These are phyloP conservation scores for Claviceps sp. DNA, from an alignment of 2,329 filamentous ascomycete genomes.

Conservation along the genomic window DNA sequence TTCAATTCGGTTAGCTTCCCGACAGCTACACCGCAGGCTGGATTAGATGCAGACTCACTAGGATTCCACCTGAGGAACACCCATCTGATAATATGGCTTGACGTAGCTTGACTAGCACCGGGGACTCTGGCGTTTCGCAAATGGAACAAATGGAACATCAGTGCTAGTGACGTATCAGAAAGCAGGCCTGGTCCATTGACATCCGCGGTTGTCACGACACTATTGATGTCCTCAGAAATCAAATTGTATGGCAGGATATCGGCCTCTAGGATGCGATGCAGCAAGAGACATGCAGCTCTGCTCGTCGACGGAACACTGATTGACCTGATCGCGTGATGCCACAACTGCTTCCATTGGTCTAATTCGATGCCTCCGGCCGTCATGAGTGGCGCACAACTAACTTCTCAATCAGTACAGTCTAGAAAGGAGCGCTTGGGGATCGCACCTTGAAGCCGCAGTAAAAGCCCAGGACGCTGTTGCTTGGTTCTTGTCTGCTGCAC, in stretches of 20 bases:
- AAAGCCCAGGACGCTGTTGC: slow-evolving; percentile 67
- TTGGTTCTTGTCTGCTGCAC: slow-evolving; percentile 56
- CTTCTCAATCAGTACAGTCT: slow-evolving; percentile 9
- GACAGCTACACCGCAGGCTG: background rate
- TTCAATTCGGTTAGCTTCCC: background rate
- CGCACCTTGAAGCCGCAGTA: slow-evolving; percentile 66
- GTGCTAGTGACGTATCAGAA: slow-evolving; percentile 61
- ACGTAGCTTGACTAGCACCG: slow-evolving; percentile 51
- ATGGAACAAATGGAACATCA: slow-evolving; percentile 60
- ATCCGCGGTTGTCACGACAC: slow-evolving; percentile 63
- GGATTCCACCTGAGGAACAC: slow-evolving; percentile 71
- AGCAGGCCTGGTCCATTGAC: slow-evolving; percentile 66
- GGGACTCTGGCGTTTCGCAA: slow-evolving; percentile 55
- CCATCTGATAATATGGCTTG: slow-evolving; percentile 68
- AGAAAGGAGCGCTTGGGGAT: background rate
- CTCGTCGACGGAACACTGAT: slow-evolving; percentile 58
- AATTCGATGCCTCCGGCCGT: slow-evolving; percentile 21
- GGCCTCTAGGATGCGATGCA: slow-evolving; percentile 53
- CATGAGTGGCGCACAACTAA: slow-evolving; percentile 19
- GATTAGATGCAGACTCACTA: slow-evolving; percentile 36
- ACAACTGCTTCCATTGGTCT: slow-evolving; percentile 55
- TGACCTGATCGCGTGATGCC: slow-evolving; percentile 60
- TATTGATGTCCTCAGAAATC: slow-evolving; percentile 56
- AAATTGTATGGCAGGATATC: slow-evolving; percentile 54
- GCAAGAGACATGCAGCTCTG: slow-evolving; percentile 61